Evolutionary conservation across 106 monocot species (phyloP).

Genomic region (Acorus gramineus): DNA sequence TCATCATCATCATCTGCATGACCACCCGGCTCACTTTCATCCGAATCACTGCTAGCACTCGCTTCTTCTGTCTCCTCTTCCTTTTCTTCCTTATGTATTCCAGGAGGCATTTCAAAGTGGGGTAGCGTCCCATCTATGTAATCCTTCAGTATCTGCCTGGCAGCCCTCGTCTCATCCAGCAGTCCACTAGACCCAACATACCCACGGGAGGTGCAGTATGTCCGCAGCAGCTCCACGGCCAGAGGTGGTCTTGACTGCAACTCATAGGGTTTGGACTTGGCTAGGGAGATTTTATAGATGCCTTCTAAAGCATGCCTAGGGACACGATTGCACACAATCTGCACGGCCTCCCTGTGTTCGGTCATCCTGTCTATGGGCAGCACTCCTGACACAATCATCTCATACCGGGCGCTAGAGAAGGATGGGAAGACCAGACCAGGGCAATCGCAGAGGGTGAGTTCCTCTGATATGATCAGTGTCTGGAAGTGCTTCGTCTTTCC

Average conservation of each 20-base stretch:
- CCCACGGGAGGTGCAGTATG: conserved; percentile 82
- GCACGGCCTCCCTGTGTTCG: conserved; percentile 66
- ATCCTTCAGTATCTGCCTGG: conserved; percentile 83
- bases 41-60: conserved; percentile 4
- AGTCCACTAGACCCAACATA: conserved; percentile 75
- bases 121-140: conserved; percentile 89
- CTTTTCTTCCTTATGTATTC: background rate
- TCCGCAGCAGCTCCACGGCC: conserved; percentile 60
- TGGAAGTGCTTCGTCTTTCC: conserved; percentile 99
- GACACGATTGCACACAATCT: conserved; percentile 71
- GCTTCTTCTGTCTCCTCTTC: conserved; percentile 2
- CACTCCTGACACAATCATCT: conserved; percentile 92
- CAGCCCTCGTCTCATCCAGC: conserved; percentile 83
- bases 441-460: conserved; percentile 90
- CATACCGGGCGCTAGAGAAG: conserved; percentile 82
- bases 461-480: conserved; percentile 81
- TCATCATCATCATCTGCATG: background rate
- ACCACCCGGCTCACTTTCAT: conserved; percentile 2
- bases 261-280: conserved; percentile 77
- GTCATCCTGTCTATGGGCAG: conserved; percentile 86
- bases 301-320: conserved; percentile 39
- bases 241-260: conserved; percentile 45
- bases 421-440: conserved; percentile 96
- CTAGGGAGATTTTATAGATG: conserved; percentile 64
- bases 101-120: conserved; percentile 75